A percentile compares a stretch with the other conserved stretches of the same genome.
phyloP scores from a whole-genome alignment of 2,329 filamentous ascomycete genomes.

The Pestalotiopsis sp. region DNA sequence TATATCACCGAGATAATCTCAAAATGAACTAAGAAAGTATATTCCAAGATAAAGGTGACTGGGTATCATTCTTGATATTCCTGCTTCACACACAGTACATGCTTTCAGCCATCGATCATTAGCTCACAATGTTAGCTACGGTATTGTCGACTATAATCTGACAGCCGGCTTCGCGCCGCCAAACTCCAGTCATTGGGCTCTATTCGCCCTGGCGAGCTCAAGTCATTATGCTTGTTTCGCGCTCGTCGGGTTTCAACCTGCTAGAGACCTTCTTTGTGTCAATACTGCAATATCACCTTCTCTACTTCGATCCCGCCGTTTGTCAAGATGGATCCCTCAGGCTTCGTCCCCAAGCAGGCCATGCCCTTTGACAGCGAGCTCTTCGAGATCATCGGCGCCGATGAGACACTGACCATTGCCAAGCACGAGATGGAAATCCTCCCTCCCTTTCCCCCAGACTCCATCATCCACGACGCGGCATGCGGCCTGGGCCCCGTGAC shows the following conservation, averaged over 20 bases:
- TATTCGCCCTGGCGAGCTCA: no score
- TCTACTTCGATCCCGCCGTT: neutral
- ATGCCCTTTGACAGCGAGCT: constrained; percentile 10
- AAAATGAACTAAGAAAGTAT: neutral
- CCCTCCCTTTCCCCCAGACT: constrained; percentile 13
- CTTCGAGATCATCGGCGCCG: constrained; percentile 13
- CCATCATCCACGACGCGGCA: constrained; percentile 19
- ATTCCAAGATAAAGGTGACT: neutral
- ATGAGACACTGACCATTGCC: constrained; percentile 12
- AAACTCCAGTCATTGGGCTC: neutral
- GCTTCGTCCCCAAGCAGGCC: constrained; percentile 7
- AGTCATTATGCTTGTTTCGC: neutral
- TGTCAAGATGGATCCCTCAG: neutral
- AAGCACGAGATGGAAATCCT: constrained; percentile 17
- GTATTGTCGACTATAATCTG: no score
- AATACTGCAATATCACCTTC: neutral
- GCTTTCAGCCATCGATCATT: neutral
- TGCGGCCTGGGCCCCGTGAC: constrained; percentile 20
- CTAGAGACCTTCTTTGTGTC: neutral
- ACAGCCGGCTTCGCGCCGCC: neutral
- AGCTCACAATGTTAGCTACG: no score
- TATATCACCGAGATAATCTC: no score
- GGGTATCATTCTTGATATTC: neutral
- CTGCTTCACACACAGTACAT: neutral
- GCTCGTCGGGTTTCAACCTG: neutral